Evolutionary conservation across 306 rosid genomes (phyloP).

Genomic region (Coriaria nepalensis): DNA sequence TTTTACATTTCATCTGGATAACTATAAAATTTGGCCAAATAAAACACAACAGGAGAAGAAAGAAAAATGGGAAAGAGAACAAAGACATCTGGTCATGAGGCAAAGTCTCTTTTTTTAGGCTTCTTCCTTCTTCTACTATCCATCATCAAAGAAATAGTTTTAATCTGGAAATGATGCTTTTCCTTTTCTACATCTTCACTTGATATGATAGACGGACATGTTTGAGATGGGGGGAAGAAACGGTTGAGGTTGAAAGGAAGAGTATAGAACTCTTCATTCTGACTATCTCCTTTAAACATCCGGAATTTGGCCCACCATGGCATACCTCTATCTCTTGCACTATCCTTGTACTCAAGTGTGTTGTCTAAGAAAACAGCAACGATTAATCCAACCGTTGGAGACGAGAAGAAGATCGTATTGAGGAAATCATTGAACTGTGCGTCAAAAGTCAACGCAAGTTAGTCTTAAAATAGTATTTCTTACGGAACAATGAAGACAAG

Average conservation of each 20-base stretch:
- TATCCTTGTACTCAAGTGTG: conserved; percentile 79
- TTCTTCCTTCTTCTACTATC: conserved; percentile 17
- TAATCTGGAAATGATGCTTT: conserved; percentile 56
- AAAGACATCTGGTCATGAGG: no score
- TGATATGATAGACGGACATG: conserved; percentile 4
- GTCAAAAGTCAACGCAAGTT: not conserved
- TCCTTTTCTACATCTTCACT: conserved; percentile 29
- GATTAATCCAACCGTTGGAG: conserved; percentile 70
- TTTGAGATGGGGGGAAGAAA: conserved; percentile 81
- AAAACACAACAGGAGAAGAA: no score
- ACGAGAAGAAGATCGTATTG: conserved; percentile 84
- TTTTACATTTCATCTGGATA: no score
- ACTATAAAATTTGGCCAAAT: no score
- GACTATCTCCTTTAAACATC: conserved; percentile 69
- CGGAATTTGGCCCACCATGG: conserved; percentile 98
- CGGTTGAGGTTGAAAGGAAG: conserved; percentile 96
- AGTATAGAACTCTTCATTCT: conserved; percentile 94
- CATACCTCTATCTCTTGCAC: conserved; percentile 92
- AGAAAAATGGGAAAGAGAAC: no score
- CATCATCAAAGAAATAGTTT: conserved; percentile 15
- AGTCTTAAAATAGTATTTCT: not conserved
- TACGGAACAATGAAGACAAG: not conserved
- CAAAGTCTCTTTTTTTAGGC: conserved; percentile 11
- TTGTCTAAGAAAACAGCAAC: conserved; percentile 89
- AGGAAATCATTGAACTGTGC: conserved; percentile 92